Base-by-base conservation (phyloP, 2,329 filamentous ascomycete genomes). In the Aspergillus viridinutans region DNA sequence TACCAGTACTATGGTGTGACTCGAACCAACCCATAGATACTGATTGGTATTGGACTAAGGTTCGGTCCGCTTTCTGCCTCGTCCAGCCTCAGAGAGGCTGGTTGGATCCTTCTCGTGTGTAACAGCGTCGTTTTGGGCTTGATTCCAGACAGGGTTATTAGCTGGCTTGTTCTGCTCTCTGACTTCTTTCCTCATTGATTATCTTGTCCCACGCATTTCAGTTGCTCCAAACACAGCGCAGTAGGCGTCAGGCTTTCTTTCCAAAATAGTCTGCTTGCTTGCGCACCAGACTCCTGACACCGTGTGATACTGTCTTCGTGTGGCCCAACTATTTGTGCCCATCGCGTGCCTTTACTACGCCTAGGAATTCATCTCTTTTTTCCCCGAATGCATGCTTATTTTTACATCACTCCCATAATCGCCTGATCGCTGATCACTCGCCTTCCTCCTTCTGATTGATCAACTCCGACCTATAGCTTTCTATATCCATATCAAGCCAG, bases 321-420 rank as follows among this genome's bases (percentile, higher is more conserved):
- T 66, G 67, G 64, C 57, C 59, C 63, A 60, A 52, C 61, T 50
- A 72, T 73, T 73, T 68, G 69, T 57, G 63, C 67, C 58, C 64
- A 62, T 62, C 57, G 56, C 64, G 59, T 26, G 50, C 51, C 50
- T 49, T 51, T 48, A 54, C 55, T 60, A 51, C 57, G 58, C 58
- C 45, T 53, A 55, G 54, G 45, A 52, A 60, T 58, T 59, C 54
- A 61, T 60, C 55, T 61, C 56, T 55, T 62, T 59, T 63, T 52
- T 62, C 60, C 61, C 62, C 58, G 59, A 66, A 59, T 60, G 32
- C 43, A 29, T 53, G 48, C 55, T 48, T 51, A 49, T 49, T 58
- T 57, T 54, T 49, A 47, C 43, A 23, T 26, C 43, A 26, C 12
- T 23, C 7, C 23, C 43, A 23, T 47, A 10, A 17, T 47, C 23